Percentiles rank a stretch among this genome's conserved stretches.
Conservation (phyloP, 2,329 filamentous ascomycete species). For the Rutstroemia sydowiana region DNA sequence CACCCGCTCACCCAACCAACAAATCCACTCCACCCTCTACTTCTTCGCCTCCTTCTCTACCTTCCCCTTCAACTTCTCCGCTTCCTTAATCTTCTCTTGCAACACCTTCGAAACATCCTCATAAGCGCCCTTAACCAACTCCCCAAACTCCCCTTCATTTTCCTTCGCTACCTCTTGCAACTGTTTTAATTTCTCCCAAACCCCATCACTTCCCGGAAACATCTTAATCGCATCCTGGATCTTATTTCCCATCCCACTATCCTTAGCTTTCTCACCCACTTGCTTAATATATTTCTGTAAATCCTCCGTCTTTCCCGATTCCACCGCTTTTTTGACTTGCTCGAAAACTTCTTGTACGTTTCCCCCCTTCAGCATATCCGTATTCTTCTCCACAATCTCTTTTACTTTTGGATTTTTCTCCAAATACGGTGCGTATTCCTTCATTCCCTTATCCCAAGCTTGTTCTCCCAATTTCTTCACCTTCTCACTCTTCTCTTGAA, state of each 20-base stretch:
- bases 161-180: constrained; percentile 58
- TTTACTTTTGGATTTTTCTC: constrained; percentile 74
- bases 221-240: constrained; percentile 55
- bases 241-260: constrained; percentile 31
- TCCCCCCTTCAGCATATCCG: constrained; percentile 58
- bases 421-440: constrained; percentile 63
- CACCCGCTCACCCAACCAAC: no score
- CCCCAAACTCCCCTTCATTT: constrained; percentile 62
- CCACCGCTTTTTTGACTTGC: constrained; percentile 52
- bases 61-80: constrained; percentile 51
- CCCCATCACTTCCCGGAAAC: constrained; percentile 56
- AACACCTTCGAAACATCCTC: constrained; percentile 59
- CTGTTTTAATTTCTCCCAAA: constrained; percentile 58
- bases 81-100: constrained; percentile 49
- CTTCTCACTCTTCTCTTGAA: constrained; percentile 64
- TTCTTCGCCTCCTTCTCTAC: constrained; percentile 28
- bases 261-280: constrained; percentile 52
- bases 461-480: constrained; percentile 62
- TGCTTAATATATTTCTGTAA: constrained; percentile 55
- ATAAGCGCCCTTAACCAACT: constrained; percentile 60
- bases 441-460: constrained; percentile 63
- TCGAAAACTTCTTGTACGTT: constrained; percentile 57
- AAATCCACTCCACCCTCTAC: no score
- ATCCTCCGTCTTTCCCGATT: constrained; percentile 52
- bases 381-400: constrained; percentile 64